Base-by-base conservation (phyloP, 768 basidiomycete genomes). In the Mycena kentingensis region DNA sequence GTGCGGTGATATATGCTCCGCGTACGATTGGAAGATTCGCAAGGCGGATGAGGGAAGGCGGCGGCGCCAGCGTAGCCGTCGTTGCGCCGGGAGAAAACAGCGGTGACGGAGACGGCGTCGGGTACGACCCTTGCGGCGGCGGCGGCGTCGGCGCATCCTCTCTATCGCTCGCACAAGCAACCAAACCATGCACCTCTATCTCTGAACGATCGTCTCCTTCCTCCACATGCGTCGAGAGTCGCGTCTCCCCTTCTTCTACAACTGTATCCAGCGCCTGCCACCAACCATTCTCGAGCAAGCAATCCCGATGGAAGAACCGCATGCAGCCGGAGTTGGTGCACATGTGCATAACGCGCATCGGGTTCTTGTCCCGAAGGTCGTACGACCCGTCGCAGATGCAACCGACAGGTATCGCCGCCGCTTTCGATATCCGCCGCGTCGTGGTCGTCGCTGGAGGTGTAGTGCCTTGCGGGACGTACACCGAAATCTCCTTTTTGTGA, bases 1-100 rank as follows among this genome's bases (percentile, higher is more conserved):
- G n/a, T n/a, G n/a, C n/a, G n/a, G n/a, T n/a, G 8, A 56, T 49
- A 13, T 37, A 48, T 4, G 49, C 54, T 16, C 55, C 50, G 21
- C 55, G 50, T 7, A 56, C 46, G 16, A 56, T 56, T 3, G 55
- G 55, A 27, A 51, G 55, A 2, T 26, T 41, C 3, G 55, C 55
- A 46, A 51, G 50, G 8, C 7, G 16, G 11, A 51, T 43, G 32
- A 5, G 50, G 50, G 16, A 51, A 12, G 11, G 36, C 16, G 28
- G 37, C 2, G 46, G 37, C 8, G 5, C 32, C 25, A 16, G 34
- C 2, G n/a, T 2, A 7, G n/a, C 22, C 22, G 32, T 10, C 21
- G 18, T 7, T 7, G 32, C n/a, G 2, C 6, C 5, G 27, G 27
- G 38, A n/a, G 19, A 28, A 35, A 16, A 28, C 3, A 6, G 35